A percentile compares a stretch with the other conserved stretches of the same genome.
These are phyloP conservation scores for Termitomyces sp. DNA, from an alignment of 768 basidiomycete species.

Conservation along the genomic window DNA sequence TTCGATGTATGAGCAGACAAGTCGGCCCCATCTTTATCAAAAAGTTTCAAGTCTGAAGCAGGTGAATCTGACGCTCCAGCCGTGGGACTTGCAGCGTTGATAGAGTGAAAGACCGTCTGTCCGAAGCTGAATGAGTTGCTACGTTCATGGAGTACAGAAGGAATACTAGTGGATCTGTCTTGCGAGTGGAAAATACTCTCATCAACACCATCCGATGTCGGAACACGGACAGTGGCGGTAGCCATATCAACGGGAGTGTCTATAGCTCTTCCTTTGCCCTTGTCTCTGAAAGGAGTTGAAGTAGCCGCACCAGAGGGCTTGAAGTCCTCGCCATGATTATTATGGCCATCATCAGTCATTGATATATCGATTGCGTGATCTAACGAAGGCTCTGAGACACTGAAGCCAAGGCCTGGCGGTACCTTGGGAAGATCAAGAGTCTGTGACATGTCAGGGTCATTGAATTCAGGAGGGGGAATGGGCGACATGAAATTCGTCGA, in stretches of 20 bases:
- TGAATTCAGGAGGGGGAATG: constrained; percentile 35
- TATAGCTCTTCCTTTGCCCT: constrained; percentile 34
- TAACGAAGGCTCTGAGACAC: constrained; percentile 29
- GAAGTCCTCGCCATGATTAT: constrained; percentile 12
- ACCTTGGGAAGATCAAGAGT: constrained; percentile 47
- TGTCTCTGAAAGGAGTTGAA: constrained; percentile 38
- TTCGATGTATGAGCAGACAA: constrained; percentile 23
- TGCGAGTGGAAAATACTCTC: constrained; percentile 40
- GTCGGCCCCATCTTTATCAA: constrained; percentile 17
- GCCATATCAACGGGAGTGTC: constrained; percentile 13
- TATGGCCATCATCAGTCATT: constrained; percentile 21
- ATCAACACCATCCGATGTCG: constrained; percentile 16
- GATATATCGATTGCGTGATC: constrained; percentile 28
- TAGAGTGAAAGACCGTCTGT: constrained; percentile 56
- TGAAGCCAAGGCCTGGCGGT: constrained; percentile 36
- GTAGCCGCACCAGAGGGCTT: constrained; percentile 25
- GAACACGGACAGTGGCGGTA: constrained; percentile 14
- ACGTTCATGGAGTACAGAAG: constrained; percentile 40
- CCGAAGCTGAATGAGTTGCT: constrained; percentile 68
- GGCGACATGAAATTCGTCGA: constrained; percentile 28
- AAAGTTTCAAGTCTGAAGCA: constrained; percentile 22
- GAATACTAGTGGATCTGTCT: constrained; percentile 31
- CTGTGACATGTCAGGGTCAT: constrained; percentile 51
- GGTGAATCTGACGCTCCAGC: constrained; percentile 15
- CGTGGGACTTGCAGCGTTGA: constrained; percentile 19